Evolutionary conservation across 768 basidiomycete species (phyloP).

Genomic region (Trametes villosa): DNA sequence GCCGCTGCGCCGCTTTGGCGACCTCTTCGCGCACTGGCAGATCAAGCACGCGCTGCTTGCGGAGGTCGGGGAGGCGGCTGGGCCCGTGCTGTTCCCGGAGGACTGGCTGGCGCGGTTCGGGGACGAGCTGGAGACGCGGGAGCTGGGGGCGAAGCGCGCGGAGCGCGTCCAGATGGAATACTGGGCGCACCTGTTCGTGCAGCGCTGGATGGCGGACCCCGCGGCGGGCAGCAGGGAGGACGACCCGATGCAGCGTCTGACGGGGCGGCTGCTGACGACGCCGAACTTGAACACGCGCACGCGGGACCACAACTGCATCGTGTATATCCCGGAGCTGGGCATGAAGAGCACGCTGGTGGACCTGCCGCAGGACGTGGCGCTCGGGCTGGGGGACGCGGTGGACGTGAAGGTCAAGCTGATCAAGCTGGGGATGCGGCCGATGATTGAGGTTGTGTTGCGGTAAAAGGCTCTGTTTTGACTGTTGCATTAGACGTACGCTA

Average conservation of each 20-base stretch:
- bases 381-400: conserved; percentile 4
- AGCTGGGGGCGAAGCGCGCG: conserved; percentile 38
- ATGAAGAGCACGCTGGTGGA: conserved; percentile 6
- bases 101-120: conserved; percentile 51
- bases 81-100: conserved; percentile 47
- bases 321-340: conserved; percentile 16
- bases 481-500: background rate
- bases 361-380: background rate
- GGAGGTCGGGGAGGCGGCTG: conserved; percentile 29
- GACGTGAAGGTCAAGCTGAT: conserved; percentile 3
- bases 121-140: conserved; percentile 41
- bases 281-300: background rate
- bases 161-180: conserved; percentile 38
- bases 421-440: conserved; percentile 11
- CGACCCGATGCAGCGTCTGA: conserved; percentile 36
- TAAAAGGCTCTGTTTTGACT: background rate
- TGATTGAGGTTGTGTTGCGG: background rate
- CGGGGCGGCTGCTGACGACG: conserved; percentile 12
- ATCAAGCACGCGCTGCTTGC: conserved; percentile 75
- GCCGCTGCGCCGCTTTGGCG: conserved; percentile 83
- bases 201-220: conserved; percentile 40
- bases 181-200: conserved; percentile 48
- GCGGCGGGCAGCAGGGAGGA: conserved; percentile 24
- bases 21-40: conserved; percentile 91
- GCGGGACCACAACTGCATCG: background rate